Percentiles rank a stretch among this genome's conserved stretches.
These are phyloP conservation scores for Boletus tomentosulus DNA, from an alignment of 768 basidiomycete species.

Conservation along the genomic window DNA sequence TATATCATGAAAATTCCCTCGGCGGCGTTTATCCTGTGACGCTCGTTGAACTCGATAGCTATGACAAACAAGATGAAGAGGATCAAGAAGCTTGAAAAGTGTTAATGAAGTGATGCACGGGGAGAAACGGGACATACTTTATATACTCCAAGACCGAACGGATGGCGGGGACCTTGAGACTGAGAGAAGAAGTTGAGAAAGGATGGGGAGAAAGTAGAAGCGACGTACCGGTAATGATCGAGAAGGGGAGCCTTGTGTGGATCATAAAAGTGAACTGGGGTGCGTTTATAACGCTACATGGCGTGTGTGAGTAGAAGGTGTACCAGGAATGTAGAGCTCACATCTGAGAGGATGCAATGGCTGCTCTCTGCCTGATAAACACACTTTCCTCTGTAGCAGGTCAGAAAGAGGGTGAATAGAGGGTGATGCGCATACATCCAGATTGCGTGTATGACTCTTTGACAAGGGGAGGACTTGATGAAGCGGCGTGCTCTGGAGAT, in stretches of 20 bases:
- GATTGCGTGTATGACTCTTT: slow-evolving; percentile 83
- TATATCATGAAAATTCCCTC: slow-evolving; percentile 80
- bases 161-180: slow-evolving; percentile 89
- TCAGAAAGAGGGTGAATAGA: slow-evolving; percentile 11
- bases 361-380: slow-evolving; percentile 88
- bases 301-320: neutral
- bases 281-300: slow-evolving; percentile 86
- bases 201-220: neutral
- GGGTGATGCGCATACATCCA: slow-evolving; percentile 53
- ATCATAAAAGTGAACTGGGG: slow-evolving; percentile 90
- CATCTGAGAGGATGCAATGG: slow-evolving; percentile 88
- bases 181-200: slow-evolving; percentile 23
- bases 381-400: slow-evolving; percentile 64
- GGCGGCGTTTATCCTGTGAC: slow-evolving; percentile 54
- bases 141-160: slow-evolving; percentile 86
- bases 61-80: slow-evolving; percentile 76
- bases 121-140: slow-evolving; percentile 47
- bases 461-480: slow-evolving; percentile 84
- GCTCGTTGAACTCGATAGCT: slow-evolving; percentile 71
- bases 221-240: slow-evolving; percentile 83
- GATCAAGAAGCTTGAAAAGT: slow-evolving; percentile 55
- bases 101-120: neutral
- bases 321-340: slow-evolving; percentile 30
- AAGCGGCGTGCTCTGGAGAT: slow-evolving; percentile 82
- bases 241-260: slow-evolving; percentile 91